Base-by-base conservation (phyloP, 345 rosid species). In the Camelina hispida region DNA sequence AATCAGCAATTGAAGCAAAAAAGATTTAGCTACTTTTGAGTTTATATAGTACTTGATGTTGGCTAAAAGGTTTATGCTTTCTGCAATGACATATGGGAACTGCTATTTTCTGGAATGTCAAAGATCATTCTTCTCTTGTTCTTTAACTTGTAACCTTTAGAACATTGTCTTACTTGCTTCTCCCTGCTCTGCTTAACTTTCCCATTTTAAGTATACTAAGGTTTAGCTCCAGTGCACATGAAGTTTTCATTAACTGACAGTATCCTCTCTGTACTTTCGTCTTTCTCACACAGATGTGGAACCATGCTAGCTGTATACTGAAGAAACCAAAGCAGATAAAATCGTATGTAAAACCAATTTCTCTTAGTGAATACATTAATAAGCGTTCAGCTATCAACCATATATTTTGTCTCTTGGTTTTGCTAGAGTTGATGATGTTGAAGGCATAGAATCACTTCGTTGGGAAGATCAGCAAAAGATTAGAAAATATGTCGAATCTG, bases 401-500 rank as follows among this genome's bases (percentile, higher is more conserved):
- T n/a, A 20, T 18, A 65, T 60, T 28, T 18, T 58, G 44, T 23
- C 35, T 46, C 66, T 6, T 73, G 50, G 15, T 76, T 22, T 68
- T 68, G 51, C 20, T 80, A 93, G 98, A n/a, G 62, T 80, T 76
- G 94, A 91, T 82, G 98, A 93, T 82, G 93, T 93, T 71, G 97
- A 93, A 79, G 94, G 96, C 53, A 32, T 87, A 71, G 98, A 93
- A 78, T 79, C 87, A 17, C 93, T 93, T 71, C 89, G 98, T 25
- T 93, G 98, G 98, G 97, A 93, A 75, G 98, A 93, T 83, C 98
- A 93, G 73, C 88, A 93, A 73, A 91, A 81, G 67, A 81, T 93
- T 40, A 89, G 94, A 67, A 81, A 79, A 37, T 85, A 88, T 68
- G 84, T 87, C 55, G 94, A 91, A 69, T 82, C 78, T 72, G 86